These are phyloP conservation scores for California macrophylla DNA, from an alignment of 441 rosid genomes.

Conservation along the genomic window DNA sequence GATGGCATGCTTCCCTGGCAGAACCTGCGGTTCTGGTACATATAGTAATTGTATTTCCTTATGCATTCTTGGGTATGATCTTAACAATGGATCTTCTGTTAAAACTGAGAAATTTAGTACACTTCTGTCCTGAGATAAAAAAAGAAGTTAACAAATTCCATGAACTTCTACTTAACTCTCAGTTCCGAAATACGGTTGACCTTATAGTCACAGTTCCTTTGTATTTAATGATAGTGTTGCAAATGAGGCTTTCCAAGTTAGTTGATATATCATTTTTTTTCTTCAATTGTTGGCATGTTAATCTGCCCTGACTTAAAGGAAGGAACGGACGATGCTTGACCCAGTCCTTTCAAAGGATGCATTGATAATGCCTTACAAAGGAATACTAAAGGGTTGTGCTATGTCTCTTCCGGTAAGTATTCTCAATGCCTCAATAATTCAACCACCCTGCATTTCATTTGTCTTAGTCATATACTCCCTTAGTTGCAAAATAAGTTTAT, in stretches of 20 bases:
- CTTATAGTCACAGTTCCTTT: neutral
- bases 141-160: neutral
- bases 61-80: neutral
- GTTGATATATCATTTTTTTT: neutral
- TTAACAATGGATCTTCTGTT: neutral
- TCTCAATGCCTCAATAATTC: neutral
- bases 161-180: neutral
- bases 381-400: constrained; percentile 68
- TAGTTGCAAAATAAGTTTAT: neutral
- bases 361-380: constrained; percentile 71
- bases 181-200: neutral
- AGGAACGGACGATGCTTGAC: constrained; percentile 62
- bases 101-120: neutral
- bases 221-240: neutral
- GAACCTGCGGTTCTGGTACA: constrained; percentile 89
- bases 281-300: neutral
- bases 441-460: constrained; percentile 1
- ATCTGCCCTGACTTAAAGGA: constrained; percentile 37
- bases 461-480: neutral
- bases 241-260: neutral
- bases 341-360: constrained; percentile 56
- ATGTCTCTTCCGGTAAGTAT: constrained; percentile 74
- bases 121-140: neutral
- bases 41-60: neutral
- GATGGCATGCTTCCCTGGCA: constrained; percentile 90